Evolutionary conservation across 2,329 filamentous ascomycete species (phyloP).

Genomic region (Tympanopsis confertula): DNA sequence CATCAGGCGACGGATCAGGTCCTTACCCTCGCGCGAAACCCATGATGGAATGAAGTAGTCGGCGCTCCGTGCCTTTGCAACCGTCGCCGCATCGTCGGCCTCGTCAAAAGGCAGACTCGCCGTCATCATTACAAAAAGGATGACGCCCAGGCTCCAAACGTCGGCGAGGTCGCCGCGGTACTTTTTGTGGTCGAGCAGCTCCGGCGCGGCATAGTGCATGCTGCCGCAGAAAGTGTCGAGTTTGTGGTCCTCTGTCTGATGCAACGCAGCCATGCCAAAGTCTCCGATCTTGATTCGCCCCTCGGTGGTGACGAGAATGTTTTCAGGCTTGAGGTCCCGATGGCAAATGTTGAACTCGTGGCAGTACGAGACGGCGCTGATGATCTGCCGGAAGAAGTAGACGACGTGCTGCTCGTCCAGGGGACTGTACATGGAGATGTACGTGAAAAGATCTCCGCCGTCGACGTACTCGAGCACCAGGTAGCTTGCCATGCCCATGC

Average conservation of each 20-base stretch:
- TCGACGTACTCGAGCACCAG: constrained; percentile 88
- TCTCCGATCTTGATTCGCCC: constrained; percentile 86
- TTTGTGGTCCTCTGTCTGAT: constrained; percentile 67
- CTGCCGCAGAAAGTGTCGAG: constrained; percentile 88
- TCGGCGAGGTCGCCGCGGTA: constrained; percentile 83
- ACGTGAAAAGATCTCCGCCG: constrained; percentile 33
- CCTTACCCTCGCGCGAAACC: constrained; percentile 58
- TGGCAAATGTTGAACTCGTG: constrained; percentile 93
- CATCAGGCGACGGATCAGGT: constrained; percentile 71
- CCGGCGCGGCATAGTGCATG: constrained; percentile 90
- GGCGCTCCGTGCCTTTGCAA: constrained; percentile 46
- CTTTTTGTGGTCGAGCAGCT: constrained; percentile 65
- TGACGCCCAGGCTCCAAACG: constrained; percentile 88
- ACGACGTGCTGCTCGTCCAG: constrained; percentile 71
- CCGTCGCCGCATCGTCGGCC: constrained; percentile 47
- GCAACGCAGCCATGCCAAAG: constrained; percentile 91
- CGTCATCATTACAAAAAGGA: constrained; percentile 77
- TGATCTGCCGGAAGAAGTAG: constrained; percentile 82
- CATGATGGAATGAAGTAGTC: constrained; percentile 47
- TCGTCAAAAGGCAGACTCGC: constrained; percentile 76
- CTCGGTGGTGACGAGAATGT: constrained; percentile 71
- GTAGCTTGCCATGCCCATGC: constrained; percentile 45
- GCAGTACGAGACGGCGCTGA: constrained; percentile 83
- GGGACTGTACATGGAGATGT: constrained; percentile 29
- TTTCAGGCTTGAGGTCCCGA: constrained; percentile 91